Base-by-base conservation (phyloP, 2,329 filamentous ascomycete species). In the Diaporthe ampelina region DNA sequence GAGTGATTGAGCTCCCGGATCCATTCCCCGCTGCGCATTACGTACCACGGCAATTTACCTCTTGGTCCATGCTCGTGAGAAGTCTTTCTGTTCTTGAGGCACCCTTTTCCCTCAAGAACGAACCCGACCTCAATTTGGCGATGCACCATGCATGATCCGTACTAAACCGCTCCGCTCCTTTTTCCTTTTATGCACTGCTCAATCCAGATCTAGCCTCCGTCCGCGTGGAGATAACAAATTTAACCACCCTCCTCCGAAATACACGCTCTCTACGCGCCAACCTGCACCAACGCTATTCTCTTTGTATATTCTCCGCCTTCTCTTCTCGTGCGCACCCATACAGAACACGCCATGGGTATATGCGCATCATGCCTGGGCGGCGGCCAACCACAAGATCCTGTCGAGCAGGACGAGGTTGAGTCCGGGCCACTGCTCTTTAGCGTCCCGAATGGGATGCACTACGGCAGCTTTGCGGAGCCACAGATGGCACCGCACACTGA, bases 401-500 rank as follows among this genome's bases (percentile, higher is more conserved):
- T 58, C 9, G 58, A 56, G 17, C 69, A 90, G 88, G 87, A 89
- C 76, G 89, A 91, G 67, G 88, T 90, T 17, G 57, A 48, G 21
- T 54, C 70, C 74, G 87, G 86, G n/a, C 86, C 89, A 50, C 84
- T 91, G n/a, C 85, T 93, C 37, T 91, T 91, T 80, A 90, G 91
- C 76, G 91, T 92, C 73, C 84, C 88, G 40, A 88, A 89, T 78
- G 85, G 85, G 72, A 84, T 89, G 78, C 87, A 91, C 73, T 93
- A 93, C 76, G 90, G 90, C 59, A 92, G 90, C 80, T 92, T 93
- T 77, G 87, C 86, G 76, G 89, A 92, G 59, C 85, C 88, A 69
- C 85, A 86, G 45, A 68, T 67, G 76, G 87, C 85, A 72, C 83
- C 85, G 68, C 89, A 90, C 78, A 87, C 88, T 79, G 90, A 92